Evolutionary conservation across 495 filamentous ascomycete genomes (phyloP).

Genomic region (Podospora australis): DNA sequence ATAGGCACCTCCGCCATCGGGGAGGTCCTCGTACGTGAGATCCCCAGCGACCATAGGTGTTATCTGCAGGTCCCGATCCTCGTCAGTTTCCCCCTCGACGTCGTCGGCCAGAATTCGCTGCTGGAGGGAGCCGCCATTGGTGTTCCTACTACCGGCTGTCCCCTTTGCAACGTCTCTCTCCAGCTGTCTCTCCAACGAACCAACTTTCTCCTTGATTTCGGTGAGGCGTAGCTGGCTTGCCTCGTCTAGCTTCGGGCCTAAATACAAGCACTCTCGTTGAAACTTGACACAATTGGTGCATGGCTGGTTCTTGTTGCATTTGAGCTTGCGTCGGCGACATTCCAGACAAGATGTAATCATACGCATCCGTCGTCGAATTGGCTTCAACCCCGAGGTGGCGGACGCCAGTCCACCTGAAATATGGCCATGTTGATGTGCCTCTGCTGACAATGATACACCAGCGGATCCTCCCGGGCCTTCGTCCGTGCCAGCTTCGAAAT

Average conservation of each 20-base stretch:
- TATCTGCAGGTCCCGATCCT: conserved; percentile 46
- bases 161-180: conserved; percentile 47
- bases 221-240: conserved; percentile 53
- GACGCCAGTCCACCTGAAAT: neutral
- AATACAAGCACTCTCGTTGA: conserved; percentile 57
- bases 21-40: conserved; percentile 57
- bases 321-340: conserved; percentile 72
- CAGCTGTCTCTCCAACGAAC: conserved; percentile 54
- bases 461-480: too few species aligned
- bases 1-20: conserved; percentile 43
- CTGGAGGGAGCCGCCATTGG: conserved; percentile 10
- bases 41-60: conserved; percentile 52
- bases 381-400: conserved; percentile 17
- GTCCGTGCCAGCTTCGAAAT: neutral
- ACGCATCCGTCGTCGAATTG: conserved; percentile 58
- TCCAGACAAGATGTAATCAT: conserved; percentile 64
- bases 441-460: neutral
- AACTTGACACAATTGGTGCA: conserved; percentile 64
- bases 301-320: conserved; percentile 68
- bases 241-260: conserved; percentile 55
- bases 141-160: conserved; percentile 9
- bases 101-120: conserved; percentile 40
- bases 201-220: conserved; percentile 66
- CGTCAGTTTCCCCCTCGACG: conserved; percentile 38
- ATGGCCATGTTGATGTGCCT: neutral